These are phyloP conservation scores for Aspergillus homomorphus DNA, from an alignment of 495 filamentous ascomycete species.

Conservation along the genomic window DNA sequence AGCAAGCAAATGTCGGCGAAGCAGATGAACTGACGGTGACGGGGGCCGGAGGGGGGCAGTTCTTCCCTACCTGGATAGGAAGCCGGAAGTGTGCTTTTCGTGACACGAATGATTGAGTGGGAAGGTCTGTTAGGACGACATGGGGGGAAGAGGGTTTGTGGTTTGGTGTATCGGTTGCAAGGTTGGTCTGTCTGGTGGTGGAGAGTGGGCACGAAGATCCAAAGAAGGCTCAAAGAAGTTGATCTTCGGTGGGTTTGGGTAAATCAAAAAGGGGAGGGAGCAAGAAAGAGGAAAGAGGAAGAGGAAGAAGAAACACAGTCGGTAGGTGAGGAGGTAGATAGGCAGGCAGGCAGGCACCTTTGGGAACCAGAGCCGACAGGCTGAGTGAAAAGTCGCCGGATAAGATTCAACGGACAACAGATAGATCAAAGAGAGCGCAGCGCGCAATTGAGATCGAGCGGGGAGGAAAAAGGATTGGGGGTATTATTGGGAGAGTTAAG, in stretches of 20 bases:
- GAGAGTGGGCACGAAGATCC: slow-evolving; percentile 4
- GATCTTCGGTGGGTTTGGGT: not conserved
- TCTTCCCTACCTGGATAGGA: slow-evolving; percentile 28
- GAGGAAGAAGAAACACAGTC: not conserved
- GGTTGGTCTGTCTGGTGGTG: slow-evolving; percentile 5
- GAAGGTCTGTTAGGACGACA: slow-evolving; percentile 39
- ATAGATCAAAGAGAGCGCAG: not conserved
- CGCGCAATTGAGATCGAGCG: not conserved
- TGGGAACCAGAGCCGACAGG: not conserved
- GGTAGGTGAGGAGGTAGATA: not conserved
- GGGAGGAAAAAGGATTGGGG: not conserved
- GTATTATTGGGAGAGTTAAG: not conserved
- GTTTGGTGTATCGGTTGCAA: not conserved
- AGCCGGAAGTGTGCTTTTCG: slow-evolving; percentile 28
- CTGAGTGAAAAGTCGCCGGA: not conserved
- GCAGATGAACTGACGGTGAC: slow-evolving; percentile 5
- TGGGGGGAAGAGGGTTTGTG: slow-evolving; percentile 31
- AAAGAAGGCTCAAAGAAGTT: not conserved
- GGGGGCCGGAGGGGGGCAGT: slow-evolving; percentile 1
- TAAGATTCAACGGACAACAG: not conserved
- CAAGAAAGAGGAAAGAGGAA: not conserved
- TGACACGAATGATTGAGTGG: slow-evolving; percentile 37
- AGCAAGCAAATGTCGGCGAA: not conserved
- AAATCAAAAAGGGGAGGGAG: not conserved
- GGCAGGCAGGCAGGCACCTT: not conserved